phyloP scores from a whole-genome alignment of 1,284 basidiomycete species.

The Ustilago vetiveriae region DNA sequence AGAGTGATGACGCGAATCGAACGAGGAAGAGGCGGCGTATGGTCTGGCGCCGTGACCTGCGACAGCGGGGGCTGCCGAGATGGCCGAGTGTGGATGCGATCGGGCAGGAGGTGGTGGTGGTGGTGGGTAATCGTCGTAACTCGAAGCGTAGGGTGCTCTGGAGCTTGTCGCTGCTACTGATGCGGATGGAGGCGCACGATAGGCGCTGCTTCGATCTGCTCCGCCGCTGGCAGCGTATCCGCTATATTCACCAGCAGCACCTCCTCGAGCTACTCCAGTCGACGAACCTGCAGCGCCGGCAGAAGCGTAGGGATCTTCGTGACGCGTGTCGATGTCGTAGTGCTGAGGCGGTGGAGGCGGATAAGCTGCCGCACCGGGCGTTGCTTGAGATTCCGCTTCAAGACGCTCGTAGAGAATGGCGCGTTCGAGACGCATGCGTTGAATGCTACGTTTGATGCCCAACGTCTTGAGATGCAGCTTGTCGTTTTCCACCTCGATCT shows the following conservation, averaged over 20 bases:
- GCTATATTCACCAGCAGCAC: neutral
- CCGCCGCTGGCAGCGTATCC: conserved; percentile 2
- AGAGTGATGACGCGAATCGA: conserved; percentile 31
- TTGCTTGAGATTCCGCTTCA: conserved; percentile 49
- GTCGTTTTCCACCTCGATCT: conserved; percentile 90
- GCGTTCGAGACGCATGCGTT: conserved; percentile 86
- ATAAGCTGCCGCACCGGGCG: conserved; percentile 16
- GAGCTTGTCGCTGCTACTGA: conserved; percentile 1
- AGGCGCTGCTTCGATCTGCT: conserved; percentile 2
- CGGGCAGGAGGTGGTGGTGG: conserved; percentile 19
- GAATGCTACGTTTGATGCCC: conserved; percentile 83
- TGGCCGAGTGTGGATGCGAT: conserved; percentile 11
- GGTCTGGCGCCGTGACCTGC: no score
- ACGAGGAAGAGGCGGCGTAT: conserved; percentile 16
- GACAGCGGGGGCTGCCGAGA: no score
- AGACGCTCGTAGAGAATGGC: conserved; percentile 69
- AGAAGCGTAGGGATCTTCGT: conserved; percentile 10
- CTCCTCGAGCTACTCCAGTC: neutral
- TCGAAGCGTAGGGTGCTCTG: conserved; percentile 11
- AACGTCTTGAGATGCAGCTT: conserved; percentile 82
- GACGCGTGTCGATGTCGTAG: conserved; percentile 18
- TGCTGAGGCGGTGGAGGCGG: conserved; percentile 20
- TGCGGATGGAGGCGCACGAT: conserved; percentile 3
- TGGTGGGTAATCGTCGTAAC: conserved; percentile 34
- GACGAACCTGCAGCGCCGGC: conserved; percentile 1